Base-by-base conservation (phyloP, 768 basidiomycete species). In the Termitomyces titanicus region DNA sequence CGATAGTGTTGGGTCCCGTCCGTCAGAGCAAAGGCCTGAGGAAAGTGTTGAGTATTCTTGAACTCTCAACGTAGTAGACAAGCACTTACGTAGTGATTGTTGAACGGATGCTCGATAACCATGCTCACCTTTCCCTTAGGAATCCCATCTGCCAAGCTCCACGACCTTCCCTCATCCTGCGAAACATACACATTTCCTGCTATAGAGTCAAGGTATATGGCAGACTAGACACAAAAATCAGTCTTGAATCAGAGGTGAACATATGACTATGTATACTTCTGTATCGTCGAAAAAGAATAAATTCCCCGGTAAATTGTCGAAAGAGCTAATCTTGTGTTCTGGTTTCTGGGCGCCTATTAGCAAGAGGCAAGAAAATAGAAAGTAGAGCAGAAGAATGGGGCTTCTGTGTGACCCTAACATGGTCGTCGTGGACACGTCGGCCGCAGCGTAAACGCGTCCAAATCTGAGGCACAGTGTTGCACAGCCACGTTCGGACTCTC, bases 211-310 rank as follows among this genome's bases (percentile, higher is more conserved):
- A 94, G 92, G 63, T 89, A 94, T 46, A 96, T 74, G n/a, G 86
- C 88, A 56, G 68, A 64, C 80, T 80, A 20, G 2, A 37, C 39
- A 35, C 34, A 37, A 38, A 45, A 37, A 54, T 63, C 48, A 66
- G 55, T 46, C 35, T 12, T 44, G 40, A 29, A 43, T 43, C 34
- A 46, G 12, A 37, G 49, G 3, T 38, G 51, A 46, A 22, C n/a
- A 46, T 38, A 9, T 8, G 3, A 59, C 50, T 51, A 25, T 49
- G 75, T 88, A 62, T 62, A 95, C 95, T 29, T 86, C 71, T 7
- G 92, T 87, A 72, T 97, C 96, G 59, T 98, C 91, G 72, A 98
- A 97, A 79, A 94, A 98, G 74, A 89, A 90, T 50, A 96, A 66
- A 62, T 80, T 78, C 12, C 81, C 80, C 9, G 94, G 93, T 34